phyloP scores from a whole-genome alignment of 129 eudicot genomes.

The Saposhnikovia divaricata region DNA sequence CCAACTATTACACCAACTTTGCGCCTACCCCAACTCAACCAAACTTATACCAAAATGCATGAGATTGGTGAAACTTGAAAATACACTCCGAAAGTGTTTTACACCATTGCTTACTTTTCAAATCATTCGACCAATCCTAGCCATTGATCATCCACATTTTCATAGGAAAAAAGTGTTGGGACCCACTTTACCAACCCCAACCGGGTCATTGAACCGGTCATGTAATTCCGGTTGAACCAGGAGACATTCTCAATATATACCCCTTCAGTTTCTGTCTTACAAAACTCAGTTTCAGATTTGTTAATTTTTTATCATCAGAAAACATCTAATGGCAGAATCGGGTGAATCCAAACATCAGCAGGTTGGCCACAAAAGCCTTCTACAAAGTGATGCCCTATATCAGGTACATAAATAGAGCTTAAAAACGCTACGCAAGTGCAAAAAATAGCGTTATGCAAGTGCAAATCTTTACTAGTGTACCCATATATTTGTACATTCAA shows the following conservation, averaged over 20 bases:
- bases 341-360: slow-evolving; percentile 56
- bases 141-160: neutral
- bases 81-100: too few relatives aligned
- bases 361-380: slow-evolving; percentile 82
- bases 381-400: slow-evolving; percentile 78
- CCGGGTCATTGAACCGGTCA: slow-evolving; percentile 24
- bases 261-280: slow-evolving; percentile 11
- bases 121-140: neutral
- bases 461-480: too few relatives aligned
- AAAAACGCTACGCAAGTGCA: too few relatives aligned
- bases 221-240: slow-evolving; percentile 28
- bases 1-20: neutral
- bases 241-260: slow-evolving; percentile 27
- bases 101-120: too few relatives aligned
- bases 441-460: too few relatives aligned
- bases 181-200: slow-evolving; percentile 43
- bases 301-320: neutral
- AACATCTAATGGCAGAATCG: slow-evolving; percentile 28
- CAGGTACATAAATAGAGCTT: slow-evolving; percentile 20
- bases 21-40: neutral
- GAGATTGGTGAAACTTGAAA: too few relatives aligned
- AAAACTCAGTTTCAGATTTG: slow-evolving; percentile 15
- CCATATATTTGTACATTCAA: neutral
- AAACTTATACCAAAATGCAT: neutral
- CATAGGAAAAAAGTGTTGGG: neutral